phyloP scores from a whole-genome alignment of 805 yeast genomes.

The Pichia occidentalis region DNA sequence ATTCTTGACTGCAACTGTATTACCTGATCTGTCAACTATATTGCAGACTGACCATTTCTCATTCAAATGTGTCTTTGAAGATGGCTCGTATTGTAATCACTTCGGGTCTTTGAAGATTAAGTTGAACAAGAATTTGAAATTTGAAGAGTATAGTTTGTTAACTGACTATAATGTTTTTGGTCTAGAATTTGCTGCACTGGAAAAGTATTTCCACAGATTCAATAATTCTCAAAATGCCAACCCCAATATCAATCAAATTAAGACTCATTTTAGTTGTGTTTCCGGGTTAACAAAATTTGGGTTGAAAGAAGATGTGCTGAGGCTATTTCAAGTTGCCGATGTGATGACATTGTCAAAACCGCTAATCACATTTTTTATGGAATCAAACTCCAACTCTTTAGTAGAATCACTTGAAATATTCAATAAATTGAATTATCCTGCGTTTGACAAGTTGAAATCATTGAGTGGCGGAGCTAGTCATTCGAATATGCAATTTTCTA shows the following conservation, averaged over 20 bases:
- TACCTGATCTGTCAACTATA: slow-evolving; percentile 47
- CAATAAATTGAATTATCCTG: slow-evolving; percentile 20
- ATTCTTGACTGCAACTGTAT: slow-evolving; percentile 43
- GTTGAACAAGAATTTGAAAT: slow-evolving; percentile 53
- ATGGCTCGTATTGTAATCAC: slow-evolving; percentile 63
- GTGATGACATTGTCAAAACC: slow-evolving; percentile 68
- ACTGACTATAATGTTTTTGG: slow-evolving; percentile 39
- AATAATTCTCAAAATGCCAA: slow-evolving; percentile 12
- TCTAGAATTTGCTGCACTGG: slow-evolving; percentile 41
- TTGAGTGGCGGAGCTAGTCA: too few species aligned
- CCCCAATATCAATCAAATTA: slow-evolving; percentile 2
- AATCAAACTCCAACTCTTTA: slow-evolving; percentile 41
- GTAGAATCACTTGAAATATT: slow-evolving; percentile 52
- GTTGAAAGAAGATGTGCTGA: slow-evolving; percentile 55
- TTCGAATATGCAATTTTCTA: too few species aligned
- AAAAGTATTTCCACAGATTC: slow-evolving; percentile 32
- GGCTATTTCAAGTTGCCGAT: slow-evolving; percentile 70
- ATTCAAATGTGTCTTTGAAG: slow-evolving; percentile 48
- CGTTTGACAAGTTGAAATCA: slow-evolving; percentile 12
- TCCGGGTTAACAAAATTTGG: slow-evolving; percentile 52
- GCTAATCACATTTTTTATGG: slow-evolving; percentile 44
- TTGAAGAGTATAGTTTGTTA: slow-evolving; percentile 68
- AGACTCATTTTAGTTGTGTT: slow-evolving; percentile 15
- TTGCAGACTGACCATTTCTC: slow-evolving; percentile 47
- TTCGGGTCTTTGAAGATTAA: slow-evolving; percentile 56